phyloP scores from a whole-genome alignment of 805 yeast genomes.

The Lachancea quebecensis region DNA sequence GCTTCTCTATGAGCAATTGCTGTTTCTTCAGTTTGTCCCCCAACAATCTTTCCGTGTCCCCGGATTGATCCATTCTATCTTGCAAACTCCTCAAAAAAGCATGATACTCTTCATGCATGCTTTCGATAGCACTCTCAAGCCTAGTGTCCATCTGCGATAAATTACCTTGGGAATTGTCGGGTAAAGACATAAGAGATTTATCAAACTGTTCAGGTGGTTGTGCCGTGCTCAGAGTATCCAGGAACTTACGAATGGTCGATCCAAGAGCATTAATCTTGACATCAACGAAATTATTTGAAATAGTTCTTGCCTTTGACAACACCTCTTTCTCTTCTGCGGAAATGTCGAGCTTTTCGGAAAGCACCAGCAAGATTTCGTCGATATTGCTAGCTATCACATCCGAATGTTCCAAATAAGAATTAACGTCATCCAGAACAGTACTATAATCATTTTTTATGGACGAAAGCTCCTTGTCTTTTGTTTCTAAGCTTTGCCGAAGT shows the following conservation, averaged over 20 bases:
- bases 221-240: not conserved
- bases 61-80: constrained; percentile 16
- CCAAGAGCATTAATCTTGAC: constrained; percentile 26
- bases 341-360: constrained; percentile 13
- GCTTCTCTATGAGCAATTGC: constrained; percentile 9
- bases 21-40: constrained; percentile 21
- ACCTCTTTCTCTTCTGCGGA: constrained; percentile 21
- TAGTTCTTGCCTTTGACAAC: constrained; percentile 17
- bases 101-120: constrained; percentile 27
- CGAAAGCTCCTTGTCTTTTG: constrained; percentile 13
- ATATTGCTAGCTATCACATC: constrained; percentile 20
- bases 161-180: not conserved
- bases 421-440: constrained; percentile 23
- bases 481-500: constrained; percentile 13
- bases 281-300: constrained; percentile 22
- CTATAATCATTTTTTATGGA: constrained; percentile 22
- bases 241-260: constrained; percentile 14
- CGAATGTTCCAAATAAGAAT: constrained; percentile 25
- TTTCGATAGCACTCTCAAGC: constrained; percentile 24
- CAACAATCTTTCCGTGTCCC: constrained; percentile 15
- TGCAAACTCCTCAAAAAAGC: constrained; percentile 23
- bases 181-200: not conserved
- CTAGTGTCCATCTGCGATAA: constrained; percentile 15
- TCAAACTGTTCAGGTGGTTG: not conserved
- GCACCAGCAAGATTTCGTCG: constrained; percentile 16